Evolutionary conservation across 78 protist genomes (phyloP).

Genomic region (Pigoraptor vietnamica): DNA sequence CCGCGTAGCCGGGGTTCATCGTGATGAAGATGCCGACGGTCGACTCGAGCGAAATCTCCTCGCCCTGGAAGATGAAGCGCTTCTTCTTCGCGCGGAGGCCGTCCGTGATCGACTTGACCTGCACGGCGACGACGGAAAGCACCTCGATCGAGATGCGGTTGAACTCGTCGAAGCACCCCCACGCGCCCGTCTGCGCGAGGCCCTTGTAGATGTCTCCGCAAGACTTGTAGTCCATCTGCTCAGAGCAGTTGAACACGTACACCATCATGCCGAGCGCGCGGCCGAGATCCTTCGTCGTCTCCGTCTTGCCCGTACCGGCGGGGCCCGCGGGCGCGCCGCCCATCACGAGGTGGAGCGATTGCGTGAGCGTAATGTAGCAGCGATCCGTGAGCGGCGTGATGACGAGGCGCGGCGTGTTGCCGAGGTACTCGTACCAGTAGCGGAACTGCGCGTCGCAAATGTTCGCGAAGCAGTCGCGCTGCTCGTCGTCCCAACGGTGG

Average conservation of each 20-base stretch:
- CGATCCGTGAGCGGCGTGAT: slow-evolving; percentile 92
- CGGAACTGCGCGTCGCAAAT: slow-evolving; percentile 64
- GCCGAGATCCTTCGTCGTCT: slow-evolving; percentile 82
- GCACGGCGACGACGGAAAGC: slow-evolving; percentile 86
- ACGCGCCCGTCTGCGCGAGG: slow-evolving; percentile 78
- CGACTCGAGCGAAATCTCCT: slow-evolving; percentile 35
- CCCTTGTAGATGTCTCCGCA: slow-evolving; percentile 81
- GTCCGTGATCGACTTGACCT: slow-evolving; percentile 64
- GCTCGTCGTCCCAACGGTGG: slow-evolving; percentile 60
- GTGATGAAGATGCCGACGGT: slow-evolving; percentile 70
- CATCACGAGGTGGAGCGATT: slow-evolving; percentile 71
- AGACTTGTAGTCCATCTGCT: slow-evolving; percentile 67
- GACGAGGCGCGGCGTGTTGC: slow-evolving; percentile 78
- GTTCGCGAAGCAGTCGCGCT: not conserved
- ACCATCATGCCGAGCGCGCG: slow-evolving; percentile 46
- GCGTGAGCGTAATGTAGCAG: slow-evolving; percentile 90
- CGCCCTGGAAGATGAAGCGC: slow-evolving; percentile 32
- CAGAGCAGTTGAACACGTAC: slow-evolving; percentile 81
- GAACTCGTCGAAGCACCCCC: slow-evolving; percentile 97
- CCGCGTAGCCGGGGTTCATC: slow-evolving; percentile 90
- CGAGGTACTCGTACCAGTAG: slow-evolving; percentile 82
- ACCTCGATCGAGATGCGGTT: slow-evolving; percentile 83
- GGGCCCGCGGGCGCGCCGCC: slow-evolving; percentile 96
- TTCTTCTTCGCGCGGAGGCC: slow-evolving; percentile 25
- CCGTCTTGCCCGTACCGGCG: slow-evolving; percentile 94